A percentile compares a stretch with the other conserved stretches of the same genome.
phyloP scores from a whole-genome alignment of 2,329 filamentous ascomycete species.

The Aspergillus sp. region DNA sequence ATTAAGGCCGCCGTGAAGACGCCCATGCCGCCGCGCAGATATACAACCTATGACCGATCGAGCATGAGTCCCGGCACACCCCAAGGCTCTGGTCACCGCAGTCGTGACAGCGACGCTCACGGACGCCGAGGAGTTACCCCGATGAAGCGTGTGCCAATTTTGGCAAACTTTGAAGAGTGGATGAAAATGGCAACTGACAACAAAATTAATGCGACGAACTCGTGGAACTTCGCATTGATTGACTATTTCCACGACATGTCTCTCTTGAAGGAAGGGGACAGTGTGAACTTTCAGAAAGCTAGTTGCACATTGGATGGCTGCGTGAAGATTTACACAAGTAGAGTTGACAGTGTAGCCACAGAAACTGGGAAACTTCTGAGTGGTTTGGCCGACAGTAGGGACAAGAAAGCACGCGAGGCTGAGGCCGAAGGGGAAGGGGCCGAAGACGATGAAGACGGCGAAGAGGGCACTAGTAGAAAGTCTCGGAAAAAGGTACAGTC shows the following conservation, averaged over 20 bases:
- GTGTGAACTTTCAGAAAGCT: conserved; percentile 97
- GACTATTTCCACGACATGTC: conserved; percentile 99
- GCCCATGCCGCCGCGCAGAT: conserved; percentile 42
- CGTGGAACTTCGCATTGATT: conserved; percentile 99
- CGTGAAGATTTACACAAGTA: conserved; percentile 98
- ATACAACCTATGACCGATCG: conserved; percentile 36
- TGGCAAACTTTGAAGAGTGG: conserved; percentile 99
- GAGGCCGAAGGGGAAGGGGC: conserved; percentile 62
- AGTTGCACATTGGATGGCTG: conserved; percentile 97
- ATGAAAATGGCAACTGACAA: conserved; percentile 99
- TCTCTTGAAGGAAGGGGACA: conserved; percentile 89
- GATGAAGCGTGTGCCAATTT: conserved; percentile 91
- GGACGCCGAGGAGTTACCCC: conserved; percentile 78
- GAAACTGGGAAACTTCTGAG: conserved; percentile 95
- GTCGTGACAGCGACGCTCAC: conserved; percentile 52
- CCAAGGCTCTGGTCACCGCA: conserved; percentile 34
- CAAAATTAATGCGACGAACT: conserved; percentile 97
- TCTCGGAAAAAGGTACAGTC: conserved; percentile 67
- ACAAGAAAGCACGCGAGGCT: conserved; percentile 66
- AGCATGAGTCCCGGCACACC: conserved; percentile 53
- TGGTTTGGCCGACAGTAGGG: conserved; percentile 75
- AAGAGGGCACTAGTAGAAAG: conserved; percentile 49
- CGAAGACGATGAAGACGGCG: conserved; percentile 62
- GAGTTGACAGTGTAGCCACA: conserved; percentile 96
- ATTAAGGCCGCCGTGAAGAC: conserved; percentile 71